Conservation (phyloP, 2,329 filamentous ascomycete genomes). For the Colletotrichum musicola region DNA sequence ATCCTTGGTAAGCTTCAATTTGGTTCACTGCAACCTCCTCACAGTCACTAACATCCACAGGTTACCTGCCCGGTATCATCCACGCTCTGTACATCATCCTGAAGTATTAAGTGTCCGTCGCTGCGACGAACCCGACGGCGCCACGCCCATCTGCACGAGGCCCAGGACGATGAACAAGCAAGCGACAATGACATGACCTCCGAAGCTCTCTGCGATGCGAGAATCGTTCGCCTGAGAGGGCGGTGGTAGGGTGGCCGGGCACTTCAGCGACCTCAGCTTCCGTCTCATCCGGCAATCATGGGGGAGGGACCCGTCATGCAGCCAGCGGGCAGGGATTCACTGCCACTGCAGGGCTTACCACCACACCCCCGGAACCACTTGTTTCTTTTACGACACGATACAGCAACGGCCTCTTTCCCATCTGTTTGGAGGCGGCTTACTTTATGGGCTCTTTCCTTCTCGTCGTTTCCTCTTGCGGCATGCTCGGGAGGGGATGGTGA, state of each 20-base stretch:
- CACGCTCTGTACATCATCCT: constrained; percentile 95
- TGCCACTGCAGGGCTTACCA: constrained; percentile 4
- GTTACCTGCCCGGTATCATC: constrained; percentile 84
- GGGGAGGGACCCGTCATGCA: neutral
- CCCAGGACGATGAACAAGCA: constrained; percentile 8
- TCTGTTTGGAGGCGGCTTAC: constrained; percentile 15
- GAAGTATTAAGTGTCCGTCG: constrained; percentile 74
- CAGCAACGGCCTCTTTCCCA: constrained; percentile 36
- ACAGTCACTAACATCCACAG: constrained; percentile 48
- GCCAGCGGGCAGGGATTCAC: constrained; percentile 7
- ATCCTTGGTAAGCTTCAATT: constrained; percentile 67
- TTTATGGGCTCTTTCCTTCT: constrained; percentile 12
- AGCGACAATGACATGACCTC: constrained; percentile 14
- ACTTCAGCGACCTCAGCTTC: constrained; percentile 29
- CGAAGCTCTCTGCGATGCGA: neutral
- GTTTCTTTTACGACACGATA: constrained; percentile 29
- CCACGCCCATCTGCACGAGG: neutral
- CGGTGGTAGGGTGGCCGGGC: constrained; percentile 8
- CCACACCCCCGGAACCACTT: neutral
- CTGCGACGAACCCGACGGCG: neutral
- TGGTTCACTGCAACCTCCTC: neutral
- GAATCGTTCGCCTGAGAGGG: neutral
- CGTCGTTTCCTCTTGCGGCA: constrained; percentile 22
- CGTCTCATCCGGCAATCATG: constrained; percentile 26
- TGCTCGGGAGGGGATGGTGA: constrained; percentile 7